Conservation (phyloP, 306 rosid genomes). For the Prunus armeniaca region DNA sequence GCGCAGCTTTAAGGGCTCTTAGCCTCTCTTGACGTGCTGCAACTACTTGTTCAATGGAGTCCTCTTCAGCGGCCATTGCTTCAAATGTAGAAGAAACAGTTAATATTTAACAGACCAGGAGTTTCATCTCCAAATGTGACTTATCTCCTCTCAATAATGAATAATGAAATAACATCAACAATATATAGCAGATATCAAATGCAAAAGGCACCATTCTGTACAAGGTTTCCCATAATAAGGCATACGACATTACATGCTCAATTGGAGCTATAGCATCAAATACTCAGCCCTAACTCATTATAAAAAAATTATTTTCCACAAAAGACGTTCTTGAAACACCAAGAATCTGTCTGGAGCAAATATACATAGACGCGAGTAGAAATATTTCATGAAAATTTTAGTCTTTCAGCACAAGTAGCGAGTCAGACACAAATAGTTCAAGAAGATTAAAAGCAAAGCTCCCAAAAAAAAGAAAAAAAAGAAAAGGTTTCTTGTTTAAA, state of each 20-base stretch:
- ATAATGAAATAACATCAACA: not conserved
- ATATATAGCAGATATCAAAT: not conserved
- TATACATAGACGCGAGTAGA: no score
- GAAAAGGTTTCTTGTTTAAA: no score
- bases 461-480: no score
- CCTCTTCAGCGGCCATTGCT: slow-evolving; percentile 22
- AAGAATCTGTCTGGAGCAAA: no score
- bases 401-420: no score
- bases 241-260: not conserved
- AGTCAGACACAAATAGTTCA: no score
- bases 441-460: no score
- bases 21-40: slow-evolving; percentile 77
- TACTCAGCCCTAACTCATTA: no score
- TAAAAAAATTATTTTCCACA: no score
- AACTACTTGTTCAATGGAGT: slow-evolving; percentile 61
- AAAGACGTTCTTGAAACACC: no score
- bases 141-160: not conserved
- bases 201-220: not conserved
- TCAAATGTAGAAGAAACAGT: not conserved
- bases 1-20: slow-evolving; percentile 74
- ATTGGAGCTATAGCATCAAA: not conserved
- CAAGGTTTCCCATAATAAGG: not conserved
- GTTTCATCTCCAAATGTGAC: not conserved
- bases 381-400: no score
- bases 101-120: not conserved